Evolutionary conservation across 2,329 filamentous ascomycete genomes (phyloP).

Genomic region (Aspergillus candidus): DNA sequence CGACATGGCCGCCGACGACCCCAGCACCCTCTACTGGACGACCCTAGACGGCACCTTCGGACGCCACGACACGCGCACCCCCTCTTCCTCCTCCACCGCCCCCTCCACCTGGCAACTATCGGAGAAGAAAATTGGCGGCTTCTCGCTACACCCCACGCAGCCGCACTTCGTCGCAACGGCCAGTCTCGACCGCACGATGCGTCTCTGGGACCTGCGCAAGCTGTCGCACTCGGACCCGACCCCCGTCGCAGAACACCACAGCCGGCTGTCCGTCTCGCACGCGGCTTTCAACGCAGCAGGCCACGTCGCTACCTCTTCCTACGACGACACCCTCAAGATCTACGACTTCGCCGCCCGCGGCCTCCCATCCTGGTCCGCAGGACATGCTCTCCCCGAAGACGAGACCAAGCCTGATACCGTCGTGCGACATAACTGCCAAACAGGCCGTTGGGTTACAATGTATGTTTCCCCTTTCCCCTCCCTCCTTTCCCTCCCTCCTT

Average conservation of each 20-base stretch:
- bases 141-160: conserved; percentile 71
- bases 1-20: conserved; percentile 66
- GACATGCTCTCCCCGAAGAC: conserved; percentile 52
- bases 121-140: conserved; percentile 94
- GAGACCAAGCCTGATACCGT: conserved; percentile 63
- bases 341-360: conserved; percentile 64
- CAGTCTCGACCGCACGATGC: conserved; percentile 79
- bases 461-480: conserved; percentile 39
- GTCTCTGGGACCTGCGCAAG: conserved; percentile 87
- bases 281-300: conserved; percentile 83
- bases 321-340: conserved; percentile 93
- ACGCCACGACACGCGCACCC: conserved; percentile 67
- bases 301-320: conserved; percentile 83
- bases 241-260: conserved; percentile 74
- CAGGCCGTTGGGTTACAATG: conserved; percentile 87
- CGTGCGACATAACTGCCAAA: conserved; percentile 90
- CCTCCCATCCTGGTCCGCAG: conserved; percentile 54
- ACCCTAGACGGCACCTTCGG: conserved; percentile 77
- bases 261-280: conserved; percentile 80
- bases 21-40: conserved; percentile 76
- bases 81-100: conserved; percentile 50
- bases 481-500: not conserved
- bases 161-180: conserved; percentile 84
- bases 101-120: conserved; percentile 71
- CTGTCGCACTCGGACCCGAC: conserved; percentile 58